phyloP scores from a whole-genome alignment of 2,329 filamentous ascomycete genomes.

The Colletotrichum truncatum region DNA sequence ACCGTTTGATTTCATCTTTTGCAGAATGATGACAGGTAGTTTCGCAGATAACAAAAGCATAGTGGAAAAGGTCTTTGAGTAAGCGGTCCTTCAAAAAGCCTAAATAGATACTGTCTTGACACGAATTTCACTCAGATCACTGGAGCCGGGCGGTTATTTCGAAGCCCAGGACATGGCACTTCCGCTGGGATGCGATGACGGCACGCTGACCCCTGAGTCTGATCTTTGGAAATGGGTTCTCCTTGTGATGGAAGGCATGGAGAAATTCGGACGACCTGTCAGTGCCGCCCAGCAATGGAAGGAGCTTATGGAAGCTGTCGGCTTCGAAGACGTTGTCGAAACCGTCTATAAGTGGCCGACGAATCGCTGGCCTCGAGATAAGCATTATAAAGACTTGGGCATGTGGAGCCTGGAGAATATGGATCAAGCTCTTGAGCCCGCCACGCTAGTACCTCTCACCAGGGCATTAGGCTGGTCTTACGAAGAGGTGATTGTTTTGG shows the following conservation, averaged over 20 bases:
- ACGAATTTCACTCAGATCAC: constrained; percentile 24
- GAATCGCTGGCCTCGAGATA: constrained; percentile 32
- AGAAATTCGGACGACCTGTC: constrained; percentile 39
- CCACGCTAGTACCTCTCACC: constrained; percentile 46
- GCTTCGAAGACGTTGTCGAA: constrained; percentile 11
- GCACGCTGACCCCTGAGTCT: constrained; percentile 35
- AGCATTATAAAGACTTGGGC: constrained; percentile 28
- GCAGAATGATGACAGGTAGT: constrained; percentile 40
- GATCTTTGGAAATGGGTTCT: constrained; percentile 41
- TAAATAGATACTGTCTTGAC: constrained; percentile 34
- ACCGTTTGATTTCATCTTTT: constrained; percentile 46
- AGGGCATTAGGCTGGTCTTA: constrained; percentile 44
- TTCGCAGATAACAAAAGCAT: constrained; percentile 37
- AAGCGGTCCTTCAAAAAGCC: not conserved
- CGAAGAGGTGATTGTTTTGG: constrained; percentile 38
- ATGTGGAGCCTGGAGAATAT: constrained; percentile 39
- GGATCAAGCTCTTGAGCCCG: constrained; percentile 41
- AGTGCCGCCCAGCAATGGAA: constrained; percentile 42
- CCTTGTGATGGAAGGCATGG: constrained; percentile 38
- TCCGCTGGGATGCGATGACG: constrained; percentile 41
- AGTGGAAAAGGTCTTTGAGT: constrained; percentile 35
- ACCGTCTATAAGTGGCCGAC: constrained; percentile 25
- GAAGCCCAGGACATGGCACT: constrained; percentile 41
- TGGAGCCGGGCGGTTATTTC: constrained; percentile 44
- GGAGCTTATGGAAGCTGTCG: constrained; percentile 19